Conservation (phyloP, 2,329 filamentous ascomycete species). For the Aspergillus latus region DNA sequence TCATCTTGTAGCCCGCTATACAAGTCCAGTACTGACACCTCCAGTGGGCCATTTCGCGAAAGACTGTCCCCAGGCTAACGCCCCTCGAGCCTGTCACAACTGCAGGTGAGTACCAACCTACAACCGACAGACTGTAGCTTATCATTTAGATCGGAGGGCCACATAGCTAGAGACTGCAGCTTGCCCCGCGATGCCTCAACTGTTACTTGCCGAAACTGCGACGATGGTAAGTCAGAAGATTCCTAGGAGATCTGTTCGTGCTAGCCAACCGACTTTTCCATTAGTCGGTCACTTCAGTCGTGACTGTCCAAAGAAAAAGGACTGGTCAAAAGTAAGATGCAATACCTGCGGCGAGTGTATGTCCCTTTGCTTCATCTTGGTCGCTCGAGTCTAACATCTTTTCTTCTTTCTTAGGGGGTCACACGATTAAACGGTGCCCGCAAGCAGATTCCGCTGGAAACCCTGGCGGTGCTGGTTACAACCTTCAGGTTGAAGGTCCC, state of each 20-base stretch:
- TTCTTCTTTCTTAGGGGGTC: slow-evolving; percentile 38
- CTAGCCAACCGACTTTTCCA: not conserved
- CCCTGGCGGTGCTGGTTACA: not conserved
- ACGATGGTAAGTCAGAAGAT: slow-evolving; percentile 33
- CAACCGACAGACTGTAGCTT: not conserved
- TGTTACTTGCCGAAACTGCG: slow-evolving; percentile 49
- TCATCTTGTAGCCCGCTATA: not conserved
- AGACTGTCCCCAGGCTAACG: slow-evolving; percentile 43
- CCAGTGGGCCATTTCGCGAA: slow-evolving; percentile 48
- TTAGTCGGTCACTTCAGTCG: slow-evolving; percentile 44
- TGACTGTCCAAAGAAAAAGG: slow-evolving; percentile 47
- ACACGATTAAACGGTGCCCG: slow-evolving; percentile 42
- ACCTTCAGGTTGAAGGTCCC: not conserved
- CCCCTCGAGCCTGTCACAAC: slow-evolving; percentile 44
- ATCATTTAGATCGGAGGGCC: slow-evolving; percentile 36
- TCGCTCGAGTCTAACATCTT: not conserved
- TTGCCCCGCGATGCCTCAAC: slow-evolving; percentile 42
- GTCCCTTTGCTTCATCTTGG: slow-evolving; percentile 13
- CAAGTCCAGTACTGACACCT: not conserved
- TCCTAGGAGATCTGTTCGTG: no score
- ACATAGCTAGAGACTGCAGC: slow-evolving; percentile 45
- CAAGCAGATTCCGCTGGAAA: slow-evolving; percentile 27
- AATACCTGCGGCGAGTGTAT: slow-evolving; percentile 47
- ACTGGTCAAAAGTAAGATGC: slow-evolving; percentile 48
- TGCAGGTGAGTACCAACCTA: slow-evolving; percentile 34